phyloP scores from a whole-genome alignment of 163 green algal genomes.

The Coccomyxa subellipsoidea region DNA sequence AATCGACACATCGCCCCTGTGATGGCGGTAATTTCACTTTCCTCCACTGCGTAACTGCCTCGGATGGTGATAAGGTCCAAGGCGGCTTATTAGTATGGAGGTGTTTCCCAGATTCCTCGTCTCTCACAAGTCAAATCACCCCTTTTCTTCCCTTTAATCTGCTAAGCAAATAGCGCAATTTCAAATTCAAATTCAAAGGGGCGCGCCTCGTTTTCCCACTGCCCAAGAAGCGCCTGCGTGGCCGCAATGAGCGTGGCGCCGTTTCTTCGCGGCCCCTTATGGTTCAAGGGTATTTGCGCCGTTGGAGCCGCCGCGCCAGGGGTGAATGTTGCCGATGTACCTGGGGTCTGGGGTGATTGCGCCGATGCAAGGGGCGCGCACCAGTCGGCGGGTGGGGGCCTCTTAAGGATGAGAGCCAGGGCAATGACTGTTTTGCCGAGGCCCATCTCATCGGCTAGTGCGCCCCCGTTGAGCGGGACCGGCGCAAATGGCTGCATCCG shows the following conservation, averaged over 20 bases:
- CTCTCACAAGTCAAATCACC: background rate
- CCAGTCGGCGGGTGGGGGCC: background rate
- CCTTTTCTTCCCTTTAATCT: background rate
- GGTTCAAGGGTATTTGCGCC: background rate
- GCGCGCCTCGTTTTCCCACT: background rate
- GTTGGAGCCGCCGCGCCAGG: too few relatives aligned
- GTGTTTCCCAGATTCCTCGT: background rate
- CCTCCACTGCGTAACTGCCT: background rate
- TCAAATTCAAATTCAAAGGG: background rate
- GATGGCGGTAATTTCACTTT: background rate
- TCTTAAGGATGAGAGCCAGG: background rate
- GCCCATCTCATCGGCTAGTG: constrained; percentile 4
- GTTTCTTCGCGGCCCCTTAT: background rate
- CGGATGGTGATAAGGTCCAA: background rate
- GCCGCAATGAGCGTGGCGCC: background rate
- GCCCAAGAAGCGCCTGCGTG: background rate
- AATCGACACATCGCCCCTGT: background rate
- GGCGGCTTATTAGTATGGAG: background rate
- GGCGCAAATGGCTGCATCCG: background rate
- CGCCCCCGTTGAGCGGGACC: background rate
- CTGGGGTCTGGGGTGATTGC: background rate
- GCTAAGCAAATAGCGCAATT: too few relatives aligned
- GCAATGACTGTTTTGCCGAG: background rate
- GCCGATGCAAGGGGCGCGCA: background rate
- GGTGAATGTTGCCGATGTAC: background rate